Percentiles rank a stretch among this genome's conserved stretches.
Evolutionary conservation across 176 grass and related monocot genomes (phyloP).

Genomic region (Oryza meyeriana): DNA sequence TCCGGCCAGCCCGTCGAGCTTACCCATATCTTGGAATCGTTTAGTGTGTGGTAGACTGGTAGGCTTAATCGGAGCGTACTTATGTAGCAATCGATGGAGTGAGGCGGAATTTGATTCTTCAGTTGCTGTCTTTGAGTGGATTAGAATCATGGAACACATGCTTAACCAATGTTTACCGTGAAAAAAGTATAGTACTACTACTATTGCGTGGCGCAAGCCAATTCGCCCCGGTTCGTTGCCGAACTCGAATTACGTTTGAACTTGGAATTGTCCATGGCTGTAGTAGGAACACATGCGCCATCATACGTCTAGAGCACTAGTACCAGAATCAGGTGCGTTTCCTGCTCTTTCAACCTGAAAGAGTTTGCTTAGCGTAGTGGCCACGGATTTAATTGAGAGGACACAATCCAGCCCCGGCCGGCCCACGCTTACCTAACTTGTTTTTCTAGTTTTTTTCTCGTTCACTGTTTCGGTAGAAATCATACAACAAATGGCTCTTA

Average conservation of each 20-base stretch:
- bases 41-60: background rate
- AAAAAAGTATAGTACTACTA: conserved; percentile 5
- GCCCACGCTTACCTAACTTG: background rate
- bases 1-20: background rate
- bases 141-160: background rate
- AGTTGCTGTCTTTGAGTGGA: background rate
- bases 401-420: background rate
- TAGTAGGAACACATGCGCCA: background rate
- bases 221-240: background rate
- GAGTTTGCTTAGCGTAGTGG: background rate
- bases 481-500: too few relatives aligned
- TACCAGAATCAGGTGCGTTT: background rate
- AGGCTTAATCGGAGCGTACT: background rate
- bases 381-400: background rate
- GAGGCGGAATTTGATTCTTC: background rate
- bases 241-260: background rate
- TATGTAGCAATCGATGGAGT: background rate
- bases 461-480: too few relatives aligned
- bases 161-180: background rate
- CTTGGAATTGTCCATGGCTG: background rate
- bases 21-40: background rate
- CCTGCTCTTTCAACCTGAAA: background rate
- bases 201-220: background rate
- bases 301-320: too few relatives aligned
- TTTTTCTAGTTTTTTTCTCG: too few relatives aligned